Percentiles rank a stretch among this genome's conserved stretches.
phyloP scores from a whole-genome alignment of 139 green algal species.

The Haematococcus lacustris region DNA sequence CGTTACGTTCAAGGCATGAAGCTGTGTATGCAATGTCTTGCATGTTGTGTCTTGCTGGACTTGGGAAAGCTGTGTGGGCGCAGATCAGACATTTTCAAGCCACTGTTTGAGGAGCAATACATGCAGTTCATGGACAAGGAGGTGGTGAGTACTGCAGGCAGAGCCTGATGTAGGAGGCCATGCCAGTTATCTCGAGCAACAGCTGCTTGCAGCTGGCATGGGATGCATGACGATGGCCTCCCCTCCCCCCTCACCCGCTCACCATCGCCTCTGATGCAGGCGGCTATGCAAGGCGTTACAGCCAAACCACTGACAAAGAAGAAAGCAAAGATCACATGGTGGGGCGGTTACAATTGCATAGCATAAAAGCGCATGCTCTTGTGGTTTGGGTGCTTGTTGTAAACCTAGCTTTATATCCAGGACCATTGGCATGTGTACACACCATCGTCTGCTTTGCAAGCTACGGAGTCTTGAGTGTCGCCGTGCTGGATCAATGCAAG shows the following conservation, averaged over 20 bases:
- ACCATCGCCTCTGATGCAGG: background rate
- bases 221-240: background rate
- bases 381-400: background rate
- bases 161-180: background rate
- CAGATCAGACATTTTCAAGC: constrained; percentile 64
- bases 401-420: background rate
- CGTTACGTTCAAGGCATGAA: background rate
- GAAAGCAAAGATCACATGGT: constrained; percentile 9
- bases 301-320: background rate
- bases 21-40: background rate
- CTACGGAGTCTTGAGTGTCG: no score
- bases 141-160: constrained; percentile 15
- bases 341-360: background rate
- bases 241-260: background rate
- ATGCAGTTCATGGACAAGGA: constrained; percentile 42
- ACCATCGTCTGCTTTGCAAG: background rate
- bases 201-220: background rate
- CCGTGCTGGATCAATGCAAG: background rate
- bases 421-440: background rate
- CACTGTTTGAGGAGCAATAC: constrained; percentile 39
- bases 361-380: background rate
- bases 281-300: background rate
- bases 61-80: constrained; percentile 38
- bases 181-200: background rate
- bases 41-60: background rate